Conservation (phyloP, 768 basidiomycete species). For the Suillus clintonianus region DNA sequence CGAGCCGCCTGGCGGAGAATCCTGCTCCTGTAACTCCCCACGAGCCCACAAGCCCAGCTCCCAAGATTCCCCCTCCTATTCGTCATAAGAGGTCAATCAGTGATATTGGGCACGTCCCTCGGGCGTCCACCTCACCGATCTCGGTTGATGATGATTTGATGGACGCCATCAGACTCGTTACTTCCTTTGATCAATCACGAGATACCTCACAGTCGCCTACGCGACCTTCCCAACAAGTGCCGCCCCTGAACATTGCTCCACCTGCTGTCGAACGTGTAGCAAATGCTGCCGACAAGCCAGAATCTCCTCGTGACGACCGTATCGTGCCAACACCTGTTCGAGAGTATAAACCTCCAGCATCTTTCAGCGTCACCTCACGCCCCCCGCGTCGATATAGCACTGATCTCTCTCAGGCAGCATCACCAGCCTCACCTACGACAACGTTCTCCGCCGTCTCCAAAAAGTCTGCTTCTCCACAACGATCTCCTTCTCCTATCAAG, state of each 20-base stretch:
- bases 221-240: neutral
- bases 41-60: neutral
- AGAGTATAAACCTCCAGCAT: constrained; percentile 52
- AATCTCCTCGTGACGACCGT: constrained; percentile 13
- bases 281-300: neutral
- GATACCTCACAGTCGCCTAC: constrained; percentile 15
- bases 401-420: constrained; percentile 11
- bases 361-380: constrained; percentile 65
- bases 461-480: constrained; percentile 6
- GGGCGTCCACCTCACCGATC: neutral
- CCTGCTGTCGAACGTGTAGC: neutral
- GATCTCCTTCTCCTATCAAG: constrained; percentile 11
- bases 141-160: constrained; percentile 31
- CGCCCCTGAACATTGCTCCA: neutral
- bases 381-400: constrained; percentile 43
- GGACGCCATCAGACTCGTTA: constrained; percentile 32
- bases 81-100: constrained; percentile 19
- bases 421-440: constrained; percentile 6
- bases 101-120: constrained; percentile 13
- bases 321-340: constrained; percentile 60
- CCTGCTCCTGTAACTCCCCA: neutral
- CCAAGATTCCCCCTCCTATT: constrained; percentile 2
- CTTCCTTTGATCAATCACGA: constrained; percentile 24
- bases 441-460: neutral
- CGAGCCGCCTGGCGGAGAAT: constrained; percentile 18